Evolutionary conservation across 441 rosid genomes (phyloP), one percentile per base, ranked within the genome.

Genomic region (Syzygium malaccense): DNA sequence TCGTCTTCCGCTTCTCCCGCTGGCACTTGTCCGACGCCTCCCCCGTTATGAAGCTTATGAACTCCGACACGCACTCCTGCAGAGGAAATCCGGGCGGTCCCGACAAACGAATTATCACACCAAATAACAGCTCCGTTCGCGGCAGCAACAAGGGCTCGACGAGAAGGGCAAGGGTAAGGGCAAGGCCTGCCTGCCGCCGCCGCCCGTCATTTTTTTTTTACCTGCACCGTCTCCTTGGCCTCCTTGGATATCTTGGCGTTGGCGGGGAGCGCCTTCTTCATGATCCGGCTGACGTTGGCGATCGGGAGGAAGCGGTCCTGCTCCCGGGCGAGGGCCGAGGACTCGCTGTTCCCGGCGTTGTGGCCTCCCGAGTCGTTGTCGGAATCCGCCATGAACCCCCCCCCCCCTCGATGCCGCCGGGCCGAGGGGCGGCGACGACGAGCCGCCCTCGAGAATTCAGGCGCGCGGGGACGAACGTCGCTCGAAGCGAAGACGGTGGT

Each of bases 201-300:
- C 79, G 14, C 41, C 48, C 58, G 58, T 56, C 58, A 56, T 56
- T 45, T 45, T 28, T 60, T 58, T 56, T 71, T 75, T 75, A 75
- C 83, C 83, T 75, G 94, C 45, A 93, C 93, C 12, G 94, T 93
- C 87, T 93, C 94, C 71, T 93, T 93, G 7, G 94, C 94, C 19
- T 93, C 94, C 85, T 93, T 93, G 8, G 94, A 93, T 51, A 93
- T 93, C 91, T 93, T 93, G 5, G 93, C 93, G 89, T 93, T 93
- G 20, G 92, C 93, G 20, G 94, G 93, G 30, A 93, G 71, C 2
- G 94, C 92, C 45, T 93, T 93, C 86, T 93, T 93, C 94, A 93
- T 93, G 83, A 91, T 93, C 92, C 94, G 79, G 89, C 94, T 91
- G 45, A 92, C 93, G 91, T 92, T 92, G 1, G 94, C 93, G 71